Evolutionary conservation across 2,329 filamentous ascomycete species (phyloP).

Genomic region (Colletotrichum caudatum): DNA sequence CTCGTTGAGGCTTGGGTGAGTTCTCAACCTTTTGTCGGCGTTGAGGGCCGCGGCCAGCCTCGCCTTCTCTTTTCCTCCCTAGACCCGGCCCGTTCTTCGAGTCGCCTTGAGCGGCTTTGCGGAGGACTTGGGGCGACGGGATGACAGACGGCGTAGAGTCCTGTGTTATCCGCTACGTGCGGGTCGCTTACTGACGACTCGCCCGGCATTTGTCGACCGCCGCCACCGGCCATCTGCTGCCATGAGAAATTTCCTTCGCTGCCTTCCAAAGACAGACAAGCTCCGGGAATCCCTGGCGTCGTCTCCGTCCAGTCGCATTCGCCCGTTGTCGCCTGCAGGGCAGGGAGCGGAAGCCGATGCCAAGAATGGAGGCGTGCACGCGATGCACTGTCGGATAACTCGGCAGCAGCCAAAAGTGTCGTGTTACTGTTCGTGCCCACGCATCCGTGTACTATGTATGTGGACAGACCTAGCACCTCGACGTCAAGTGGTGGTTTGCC

Average conservation of each 20-base stretch:
- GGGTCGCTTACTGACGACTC: background rate
- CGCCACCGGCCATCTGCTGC: background rate
- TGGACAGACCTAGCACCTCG: background rate
- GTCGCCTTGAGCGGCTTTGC: background rate
- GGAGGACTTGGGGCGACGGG: background rate
- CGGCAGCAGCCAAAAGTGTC: constrained; percentile 24
- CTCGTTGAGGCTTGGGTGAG: constrained; percentile 26
- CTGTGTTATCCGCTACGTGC: background rate
- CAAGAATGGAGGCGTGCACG: constrained; percentile 37
- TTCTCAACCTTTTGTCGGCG: constrained; percentile 30
- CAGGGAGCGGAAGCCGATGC: constrained; percentile 31
- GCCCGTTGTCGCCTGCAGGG: constrained; percentile 17
- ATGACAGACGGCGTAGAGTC: background rate
- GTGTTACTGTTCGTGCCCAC: background rate
- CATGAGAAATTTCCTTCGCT: background rate
- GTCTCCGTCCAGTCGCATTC: constrained; percentile 14
- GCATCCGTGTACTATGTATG: background rate
- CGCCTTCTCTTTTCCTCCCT: background rate
- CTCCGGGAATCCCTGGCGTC: constrained; percentile 5
- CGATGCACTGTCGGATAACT: constrained; percentile 35
- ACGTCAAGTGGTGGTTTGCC: background rate
- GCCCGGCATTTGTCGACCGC: background rate
- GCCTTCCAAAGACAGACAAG: background rate
- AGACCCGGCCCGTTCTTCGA: background rate
- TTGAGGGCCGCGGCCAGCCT: constrained; percentile 14